Conservation (phyloP, 2,329 filamentous ascomycete species). For the Cyphellophora attinorum region DNA sequence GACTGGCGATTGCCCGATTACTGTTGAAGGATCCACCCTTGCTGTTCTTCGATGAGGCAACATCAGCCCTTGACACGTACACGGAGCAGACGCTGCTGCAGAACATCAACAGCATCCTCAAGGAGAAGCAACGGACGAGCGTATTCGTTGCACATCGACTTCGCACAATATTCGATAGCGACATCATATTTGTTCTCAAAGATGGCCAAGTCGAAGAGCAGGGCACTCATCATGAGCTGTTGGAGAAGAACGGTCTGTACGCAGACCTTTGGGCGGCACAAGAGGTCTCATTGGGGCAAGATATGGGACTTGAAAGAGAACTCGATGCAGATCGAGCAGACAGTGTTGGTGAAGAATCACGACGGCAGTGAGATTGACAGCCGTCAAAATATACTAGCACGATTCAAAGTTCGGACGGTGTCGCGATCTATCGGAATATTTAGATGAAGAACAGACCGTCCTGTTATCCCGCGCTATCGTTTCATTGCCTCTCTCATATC, state of each 20-base stretch:
- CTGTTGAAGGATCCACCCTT: slow-evolving; percentile 78
- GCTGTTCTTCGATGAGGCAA: slow-evolving; percentile 82
- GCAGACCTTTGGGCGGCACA: slow-evolving; percentile 74
- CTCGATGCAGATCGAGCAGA: slow-evolving; percentile 23
- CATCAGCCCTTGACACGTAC: slow-evolving; percentile 76
- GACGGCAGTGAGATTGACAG: background rate
- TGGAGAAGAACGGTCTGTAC: slow-evolving; percentile 71
- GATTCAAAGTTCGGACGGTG: too few species aligned
- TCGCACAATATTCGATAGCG: slow-evolving; percentile 85
- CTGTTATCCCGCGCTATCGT: too few species aligned
- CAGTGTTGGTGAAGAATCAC: slow-evolving; percentile 6
- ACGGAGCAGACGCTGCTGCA: slow-evolving; percentile 80
- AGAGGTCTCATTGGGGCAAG: slow-evolving; percentile 43
- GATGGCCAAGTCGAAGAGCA: slow-evolving; percentile 78
- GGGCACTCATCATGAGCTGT: slow-evolving; percentile 76
- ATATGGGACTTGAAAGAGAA: slow-evolving; percentile 30
- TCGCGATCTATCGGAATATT: too few species aligned
- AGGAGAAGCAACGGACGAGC: slow-evolving; percentile 79
- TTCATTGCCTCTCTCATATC: too few species aligned
- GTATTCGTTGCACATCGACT: slow-evolving; percentile 91
- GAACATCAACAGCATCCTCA: slow-evolving; percentile 87
- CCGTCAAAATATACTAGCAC: too few species aligned
- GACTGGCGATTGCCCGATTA: slow-evolving; percentile 77
- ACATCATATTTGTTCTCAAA: slow-evolving; percentile 83
- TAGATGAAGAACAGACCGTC: too few species aligned